Conservation (phyloP, 2,329 filamentous ascomycete genomes). For the Cercospora zeae-maydis region DNA sequence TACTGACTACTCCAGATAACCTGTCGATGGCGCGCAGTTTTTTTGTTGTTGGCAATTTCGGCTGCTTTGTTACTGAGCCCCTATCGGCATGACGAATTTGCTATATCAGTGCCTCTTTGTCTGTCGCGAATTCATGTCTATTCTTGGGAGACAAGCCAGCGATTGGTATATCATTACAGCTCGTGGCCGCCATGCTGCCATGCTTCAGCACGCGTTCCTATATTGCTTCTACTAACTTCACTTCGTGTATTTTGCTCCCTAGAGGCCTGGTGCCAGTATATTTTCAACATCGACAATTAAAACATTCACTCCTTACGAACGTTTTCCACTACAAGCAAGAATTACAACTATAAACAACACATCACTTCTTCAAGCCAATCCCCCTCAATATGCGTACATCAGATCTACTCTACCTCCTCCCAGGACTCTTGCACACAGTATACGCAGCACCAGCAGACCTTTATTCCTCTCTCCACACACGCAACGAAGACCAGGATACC, state of each 20-base stretch:
- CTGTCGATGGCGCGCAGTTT: neutral
- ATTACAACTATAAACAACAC: neutral
- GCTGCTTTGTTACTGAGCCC: neutral
- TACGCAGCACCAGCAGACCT: neutral
- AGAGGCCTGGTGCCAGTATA: neutral
- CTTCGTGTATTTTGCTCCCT: neutral
- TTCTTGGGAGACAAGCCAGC: neutral
- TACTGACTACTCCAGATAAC: neutral
- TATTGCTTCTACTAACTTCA: neutral
- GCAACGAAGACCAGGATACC: slow-evolving; percentile 10
- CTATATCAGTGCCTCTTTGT: neutral
- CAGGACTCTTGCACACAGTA: neutral
- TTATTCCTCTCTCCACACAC: neutral
- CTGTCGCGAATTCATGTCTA: neutral
- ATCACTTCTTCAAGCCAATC: neutral
- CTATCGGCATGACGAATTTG: neutral
- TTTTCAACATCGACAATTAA: neutral
- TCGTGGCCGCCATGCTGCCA: neutral
- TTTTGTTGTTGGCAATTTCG: neutral
- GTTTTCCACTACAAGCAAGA: neutral
- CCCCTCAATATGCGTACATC: neutral
- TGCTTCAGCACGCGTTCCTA: neutral
- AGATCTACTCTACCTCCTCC: neutral
- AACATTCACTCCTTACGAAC: too few species aligned
- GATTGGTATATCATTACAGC: neutral